Percentiles rank a stretch among this genome's conserved stretches.
Evolutionary conservation across 495 filamentous ascomycete species (phyloP).

Genomic region (Glonium stellatum): DNA sequence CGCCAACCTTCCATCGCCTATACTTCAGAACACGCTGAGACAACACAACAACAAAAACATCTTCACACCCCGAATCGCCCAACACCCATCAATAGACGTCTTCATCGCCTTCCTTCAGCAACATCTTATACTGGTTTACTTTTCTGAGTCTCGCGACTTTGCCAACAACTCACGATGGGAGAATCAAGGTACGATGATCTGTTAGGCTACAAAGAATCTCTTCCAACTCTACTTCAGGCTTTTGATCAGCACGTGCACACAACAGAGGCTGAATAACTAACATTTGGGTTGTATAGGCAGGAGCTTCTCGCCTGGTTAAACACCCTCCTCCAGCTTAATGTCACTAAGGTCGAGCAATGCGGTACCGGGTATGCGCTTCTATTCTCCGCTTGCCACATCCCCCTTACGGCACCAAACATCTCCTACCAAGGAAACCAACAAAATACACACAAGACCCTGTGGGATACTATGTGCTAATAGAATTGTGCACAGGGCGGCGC

Average conservation of each 20-base stretch:
- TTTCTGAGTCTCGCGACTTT: neutral
- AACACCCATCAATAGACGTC: neutral
- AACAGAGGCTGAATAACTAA: neutral
- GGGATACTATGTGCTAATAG: neutral
- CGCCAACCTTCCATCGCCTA: neutral
- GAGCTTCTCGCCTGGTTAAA: constrained; percentile 96
- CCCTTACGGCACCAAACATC: neutral
- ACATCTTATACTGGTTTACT: neutral
- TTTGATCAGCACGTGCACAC: neutral
- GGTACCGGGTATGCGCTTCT: constrained; percentile 78
- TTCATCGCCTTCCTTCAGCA: neutral
- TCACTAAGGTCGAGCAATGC: constrained; percentile 98
- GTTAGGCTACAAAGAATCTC: neutral
- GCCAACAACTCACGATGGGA: constrained; percentile 21
- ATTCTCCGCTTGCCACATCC: constrained; percentile 15
- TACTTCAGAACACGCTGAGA: no score
- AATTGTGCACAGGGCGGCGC: constrained; percentile 61
- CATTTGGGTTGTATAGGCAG: constrained; percentile 54
- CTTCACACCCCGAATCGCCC: neutral
- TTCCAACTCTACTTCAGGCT: neutral
- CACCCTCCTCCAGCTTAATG: constrained; percentile 91
- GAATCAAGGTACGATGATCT: constrained; percentile 26
- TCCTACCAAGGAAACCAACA: neutral
- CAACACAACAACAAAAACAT: neutral
- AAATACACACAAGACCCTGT: neutral